Evolutionary conservation across 202 grass and related monocot species (phyloP).

Genomic region (Schoenoplectus triqueter): DNA sequence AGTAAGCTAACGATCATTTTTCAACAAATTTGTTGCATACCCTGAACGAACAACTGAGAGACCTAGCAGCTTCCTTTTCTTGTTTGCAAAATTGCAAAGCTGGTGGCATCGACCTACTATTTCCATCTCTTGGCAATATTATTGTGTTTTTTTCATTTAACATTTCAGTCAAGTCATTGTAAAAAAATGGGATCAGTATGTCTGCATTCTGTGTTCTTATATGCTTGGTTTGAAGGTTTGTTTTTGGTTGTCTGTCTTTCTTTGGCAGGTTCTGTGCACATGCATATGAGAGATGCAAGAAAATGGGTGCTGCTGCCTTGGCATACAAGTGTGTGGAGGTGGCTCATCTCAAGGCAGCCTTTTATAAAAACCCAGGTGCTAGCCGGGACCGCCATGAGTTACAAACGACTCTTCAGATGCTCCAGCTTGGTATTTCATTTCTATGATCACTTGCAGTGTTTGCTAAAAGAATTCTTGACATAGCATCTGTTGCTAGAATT

Average conservation of each 20-base stretch:
- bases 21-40: constrained; percentile 32
- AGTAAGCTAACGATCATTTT: constrained; percentile 66
- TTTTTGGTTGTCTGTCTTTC: constrained; percentile 7
- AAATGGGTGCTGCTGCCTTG: constrained; percentile 87
- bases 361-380: constrained; percentile 72
- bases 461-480: background rate
- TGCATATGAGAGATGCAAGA: constrained; percentile 85
- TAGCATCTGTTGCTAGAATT: background rate
- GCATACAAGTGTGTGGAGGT: constrained; percentile 98
- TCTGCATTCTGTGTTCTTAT: background rate
- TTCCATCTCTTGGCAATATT: background rate
- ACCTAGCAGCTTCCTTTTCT: constrained; percentile 30
- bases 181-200: constrained; percentile 7
- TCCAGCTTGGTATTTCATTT: constrained; percentile 67
- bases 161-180: background rate
- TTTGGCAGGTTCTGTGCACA: constrained; percentile 82
- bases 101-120: background rate
- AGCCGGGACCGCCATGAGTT: constrained; percentile 83
- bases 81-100: constrained; percentile 7
- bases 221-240: constrained; percentile 12
- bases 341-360: constrained; percentile 90
- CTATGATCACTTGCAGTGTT: background rate
- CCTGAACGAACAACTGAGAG: background rate
- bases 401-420: constrained; percentile 70
- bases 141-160: constrained; percentile 15